Evolutionary conservation across 805 yeast genomes (phyloP), one percentile per base, ranked within the genome.

Genomic region (Barnettozyma wickerhamii): DNA sequence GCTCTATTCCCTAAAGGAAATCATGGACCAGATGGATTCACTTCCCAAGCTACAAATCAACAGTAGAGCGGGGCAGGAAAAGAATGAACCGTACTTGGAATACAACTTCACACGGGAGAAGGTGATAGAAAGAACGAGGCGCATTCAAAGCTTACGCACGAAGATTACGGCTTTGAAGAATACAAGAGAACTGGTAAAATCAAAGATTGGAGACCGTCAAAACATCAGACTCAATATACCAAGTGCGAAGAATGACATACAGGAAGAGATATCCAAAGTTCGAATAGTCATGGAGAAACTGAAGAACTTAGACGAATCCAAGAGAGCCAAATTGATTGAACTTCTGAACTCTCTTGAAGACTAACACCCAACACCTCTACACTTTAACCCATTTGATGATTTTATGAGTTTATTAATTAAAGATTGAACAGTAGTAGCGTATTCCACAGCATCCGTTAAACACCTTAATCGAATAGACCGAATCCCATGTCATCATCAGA

Each of bases 401-500:
- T 27, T 30, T 12, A 38, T 33, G 42, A 35, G 35, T 18, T 26
- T 33, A 30, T 40, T 19, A n/a, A 31, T 34, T 28, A 28, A 14
- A 26, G 6, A n/a, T 17, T 18, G 35, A 27, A 19, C 24, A 34
- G 7, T 36, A 32, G 31, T 33, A 33, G 38, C 15, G n/a, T n/a
- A n/a, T n/a, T n/a, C n/a, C n/a, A n/a, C n/a, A n/a, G n/a, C n/a
- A n/a, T 21, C 24, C 23, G 15, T 20, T 30, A 34, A 35, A 32
- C 30, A 38, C 43, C 48, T 65, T 76, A 77, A 71, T 77, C 82
- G 74, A 77, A 77, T 66, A 77, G 73, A 67, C 88, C 88, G 81
- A 82, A 79, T 59, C 89, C 89, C 87, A 81, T 81, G 69, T 79
- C 85, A 59, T 71, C 76, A 65, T 72, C 75, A 55, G 72, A 71